Percentiles rank a stretch among this genome's conserved stretches.
These are phyloP conservation scores for Citrus medica DNA, from an alignment of 345 rosid species.

Conservation along the genomic window DNA sequence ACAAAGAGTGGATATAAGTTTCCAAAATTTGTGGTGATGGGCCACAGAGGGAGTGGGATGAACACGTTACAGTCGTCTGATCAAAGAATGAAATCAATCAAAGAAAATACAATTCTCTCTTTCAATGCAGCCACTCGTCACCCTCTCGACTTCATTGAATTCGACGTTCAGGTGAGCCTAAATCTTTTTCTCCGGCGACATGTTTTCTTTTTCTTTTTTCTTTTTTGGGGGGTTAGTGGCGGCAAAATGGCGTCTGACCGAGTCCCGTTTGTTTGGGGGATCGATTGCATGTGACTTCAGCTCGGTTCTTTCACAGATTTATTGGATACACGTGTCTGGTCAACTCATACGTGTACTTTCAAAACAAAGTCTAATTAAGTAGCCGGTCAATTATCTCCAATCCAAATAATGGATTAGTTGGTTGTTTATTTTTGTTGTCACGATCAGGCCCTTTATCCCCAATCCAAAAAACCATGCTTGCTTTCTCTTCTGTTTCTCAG, in stretches of 20 bases:
- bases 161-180: slow-evolving; percentile 65
- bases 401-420: neutral
- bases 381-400: neutral
- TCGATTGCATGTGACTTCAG: neutral
- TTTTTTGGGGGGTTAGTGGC: no score
- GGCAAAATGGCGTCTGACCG: neutral
- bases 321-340: neutral
- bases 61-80: slow-evolving; percentile 47
- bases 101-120: slow-evolving; percentile 62
- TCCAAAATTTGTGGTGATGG: slow-evolving; percentile 54
- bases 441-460: neutral
- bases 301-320: neutral
- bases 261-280: neutral
- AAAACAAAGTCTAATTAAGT: neutral
- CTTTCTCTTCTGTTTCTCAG: no score
- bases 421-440: neutral
- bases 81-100: slow-evolving; percentile 45
- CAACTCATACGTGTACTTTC: neutral
- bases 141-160: slow-evolving; percentile 64
- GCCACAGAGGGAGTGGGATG: slow-evolving; percentile 79
- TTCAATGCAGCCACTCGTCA: slow-evolving; percentile 50
- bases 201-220: no score
- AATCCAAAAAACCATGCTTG: neutral
- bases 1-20: slow-evolving; percentile 16
- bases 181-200: neutral